Evolutionary conservation across 495 filamentous ascomycete genomes (phyloP), one percentile per base, ranked within the genome.

Genomic region (Hypoxylon perforatum): DNA sequence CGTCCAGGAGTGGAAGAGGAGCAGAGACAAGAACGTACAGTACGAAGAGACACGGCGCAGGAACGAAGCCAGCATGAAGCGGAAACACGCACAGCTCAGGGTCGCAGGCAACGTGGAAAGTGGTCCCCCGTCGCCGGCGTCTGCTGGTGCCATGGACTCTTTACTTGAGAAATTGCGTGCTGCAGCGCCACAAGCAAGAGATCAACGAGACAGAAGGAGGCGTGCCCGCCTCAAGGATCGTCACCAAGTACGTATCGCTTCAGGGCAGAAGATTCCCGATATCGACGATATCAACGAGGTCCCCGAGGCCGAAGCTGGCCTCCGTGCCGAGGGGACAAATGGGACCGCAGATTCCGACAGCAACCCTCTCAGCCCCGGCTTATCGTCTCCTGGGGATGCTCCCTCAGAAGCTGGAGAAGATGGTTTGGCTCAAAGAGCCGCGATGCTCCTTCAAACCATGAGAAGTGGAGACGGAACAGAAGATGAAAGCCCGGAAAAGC

Each of bases 151-250:
- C 35, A 98, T 99, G 93, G 95, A 99, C 80, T 90, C 88, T 12
- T 82, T 99, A n/a, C 86, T 99, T 36, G 91, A 97, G 86, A 98
- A 97, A 78, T 81, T 99, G 52, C 91, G 95, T 52, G 93, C 93
- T 36, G 95, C 95, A 2, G 94, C 92, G 30, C 96, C 95, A 22
- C 91, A 97, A 78, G 85, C 92, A 5, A 82, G 91, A 59, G 92
- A 96, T 75, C 89, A 94, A 72, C 84, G 95, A 65, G 95, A 97
- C 73, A 85, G 92, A 60, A 88, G 95, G 61, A 88, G 94, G 49
- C 85, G 95, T 67, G 93, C 94, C 25, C 83, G 94, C 25, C 82
- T 97, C 47, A 93, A 94, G 82, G 93, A 96, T 71, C 83, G 88
- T n/a, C 92, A 97, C 73, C 90, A 96, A 74, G 88, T 96, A n/a